A percentile compares a stretch with the other conserved stretches of the same genome.
These are phyloP conservation scores for Aspergillus aculeatinus DNA, from an alignment of 2,329 filamentous ascomycete species.

Conservation along the genomic window DNA sequence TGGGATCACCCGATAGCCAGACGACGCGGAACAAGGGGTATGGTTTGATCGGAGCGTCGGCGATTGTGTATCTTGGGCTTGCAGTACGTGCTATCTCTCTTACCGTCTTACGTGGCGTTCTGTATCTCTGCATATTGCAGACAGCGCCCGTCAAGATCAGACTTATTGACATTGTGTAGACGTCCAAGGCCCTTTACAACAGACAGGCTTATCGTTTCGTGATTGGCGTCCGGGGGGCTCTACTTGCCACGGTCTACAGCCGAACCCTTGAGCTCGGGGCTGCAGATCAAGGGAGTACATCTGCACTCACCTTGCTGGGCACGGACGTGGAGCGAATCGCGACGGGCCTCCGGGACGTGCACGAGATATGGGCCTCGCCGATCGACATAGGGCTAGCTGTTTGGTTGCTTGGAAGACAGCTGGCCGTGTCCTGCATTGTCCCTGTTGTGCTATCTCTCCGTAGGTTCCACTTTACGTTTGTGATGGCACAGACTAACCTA, in stretches of 20 bases:
- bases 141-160: rapidly evolving
- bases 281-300: neutral
- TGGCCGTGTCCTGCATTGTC: neutral
- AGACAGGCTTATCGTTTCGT: neutral
- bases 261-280: neutral
- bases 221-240: neutral
- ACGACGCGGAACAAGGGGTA: neutral
- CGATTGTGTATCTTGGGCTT: neutral
- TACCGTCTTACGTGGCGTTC: too few relatives aligned
- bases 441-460: neutral
- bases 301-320: neutral
- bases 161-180: neutral
- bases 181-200: neutral
- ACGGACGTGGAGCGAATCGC: neutral
- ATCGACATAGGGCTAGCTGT: neutral
- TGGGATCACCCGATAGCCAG: neutral
- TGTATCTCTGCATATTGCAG: too few relatives aligned
- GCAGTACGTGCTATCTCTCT: neutral
- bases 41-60: neutral
- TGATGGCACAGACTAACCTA: too few relatives aligned
- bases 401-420: neutral
- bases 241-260: neutral
- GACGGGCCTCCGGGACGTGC: neutral
- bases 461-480: neutral
- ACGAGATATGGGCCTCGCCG: neutral